Evolutionary conservation across 768 basidiomycete species (phyloP).

Genomic region (Boletus rufocinnamomeus): DNA sequence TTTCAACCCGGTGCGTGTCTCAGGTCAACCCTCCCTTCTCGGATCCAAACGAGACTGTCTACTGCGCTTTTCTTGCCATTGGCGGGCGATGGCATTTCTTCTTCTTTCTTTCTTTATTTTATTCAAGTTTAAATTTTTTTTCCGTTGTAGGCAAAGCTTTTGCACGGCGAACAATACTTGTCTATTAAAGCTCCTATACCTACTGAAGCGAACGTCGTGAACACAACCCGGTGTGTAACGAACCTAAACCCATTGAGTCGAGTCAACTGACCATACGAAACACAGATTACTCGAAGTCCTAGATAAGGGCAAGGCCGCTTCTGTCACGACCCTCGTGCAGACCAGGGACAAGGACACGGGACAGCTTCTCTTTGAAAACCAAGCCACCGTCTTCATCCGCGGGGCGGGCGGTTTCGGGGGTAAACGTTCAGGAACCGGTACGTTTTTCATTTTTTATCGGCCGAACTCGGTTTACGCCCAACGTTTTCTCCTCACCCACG

Average conservation of each 20-base stretch:
- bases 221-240: constrained; percentile 56
- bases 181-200: constrained; percentile 86
- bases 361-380: constrained; percentile 86
- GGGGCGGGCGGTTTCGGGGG: constrained; percentile 97
- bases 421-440: constrained; percentile 79
- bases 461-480: background rate
- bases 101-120: no score
- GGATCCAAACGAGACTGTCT: background rate
- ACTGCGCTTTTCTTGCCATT: background rate
- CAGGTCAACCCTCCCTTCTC: background rate
- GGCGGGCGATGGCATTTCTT: background rate
- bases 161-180: constrained; percentile 97
- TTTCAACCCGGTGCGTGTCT: constrained; percentile 79
- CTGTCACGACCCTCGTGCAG: constrained; percentile 76
- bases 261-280: constrained; percentile 11
- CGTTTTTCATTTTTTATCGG: constrained; percentile 21
- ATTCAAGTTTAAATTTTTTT: no score
- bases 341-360: constrained; percentile 82
- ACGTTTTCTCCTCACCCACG: background rate
- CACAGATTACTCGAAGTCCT: constrained; percentile 73
- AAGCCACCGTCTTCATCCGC: constrained; percentile 88
- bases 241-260: constrained; percentile 19
- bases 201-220: constrained; percentile 78
- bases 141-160: constrained; percentile 74
- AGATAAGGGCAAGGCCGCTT: constrained; percentile 93